Evolutionary conservation across 139 green algal genomes (phyloP).

Genomic region (Chlamydomonas sphaeroides): DNA sequence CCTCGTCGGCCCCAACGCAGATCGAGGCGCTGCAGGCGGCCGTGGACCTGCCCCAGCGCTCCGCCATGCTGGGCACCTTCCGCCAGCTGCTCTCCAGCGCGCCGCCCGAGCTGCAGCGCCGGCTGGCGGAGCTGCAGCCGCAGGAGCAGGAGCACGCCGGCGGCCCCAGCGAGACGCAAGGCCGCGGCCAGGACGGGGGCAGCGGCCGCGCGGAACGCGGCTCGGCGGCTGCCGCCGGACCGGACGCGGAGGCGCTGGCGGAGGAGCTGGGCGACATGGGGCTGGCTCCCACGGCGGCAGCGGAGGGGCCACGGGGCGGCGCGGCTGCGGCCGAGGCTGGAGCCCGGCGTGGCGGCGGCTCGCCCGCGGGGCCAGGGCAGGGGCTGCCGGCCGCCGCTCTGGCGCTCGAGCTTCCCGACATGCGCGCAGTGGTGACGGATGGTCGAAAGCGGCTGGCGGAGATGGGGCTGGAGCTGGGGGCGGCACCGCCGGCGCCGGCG

Average conservation of each 20-base stretch:
- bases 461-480: neutral
- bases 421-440: neutral
- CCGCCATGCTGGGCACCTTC: constrained; percentile 27
- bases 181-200: neutral
- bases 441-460: neutral
- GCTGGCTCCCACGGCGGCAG: too few species aligned
- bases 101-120: neutral
- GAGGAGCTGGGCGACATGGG: too few species aligned
- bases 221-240: neutral
- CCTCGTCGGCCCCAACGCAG: neutral
- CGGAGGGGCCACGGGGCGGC: too few species aligned
- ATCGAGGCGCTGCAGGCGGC: constrained; percentile 1
- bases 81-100: neutral
- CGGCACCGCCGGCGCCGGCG: neutral
- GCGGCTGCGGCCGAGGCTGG: too few species aligned
- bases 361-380: neutral
- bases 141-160: neutral
- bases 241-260: neutral
- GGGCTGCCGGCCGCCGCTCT: neutral
- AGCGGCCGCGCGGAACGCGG: too few species aligned
- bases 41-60: constrained; percentile 6
- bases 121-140: neutral
- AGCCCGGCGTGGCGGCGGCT: neutral
- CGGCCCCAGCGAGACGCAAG: neutral
- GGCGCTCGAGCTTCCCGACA: constrained; percentile 3